These are phyloP conservation scores for Yamadazyma akitaensis DNA, from an alignment of 805 yeast species.

Conservation along the genomic window DNA sequence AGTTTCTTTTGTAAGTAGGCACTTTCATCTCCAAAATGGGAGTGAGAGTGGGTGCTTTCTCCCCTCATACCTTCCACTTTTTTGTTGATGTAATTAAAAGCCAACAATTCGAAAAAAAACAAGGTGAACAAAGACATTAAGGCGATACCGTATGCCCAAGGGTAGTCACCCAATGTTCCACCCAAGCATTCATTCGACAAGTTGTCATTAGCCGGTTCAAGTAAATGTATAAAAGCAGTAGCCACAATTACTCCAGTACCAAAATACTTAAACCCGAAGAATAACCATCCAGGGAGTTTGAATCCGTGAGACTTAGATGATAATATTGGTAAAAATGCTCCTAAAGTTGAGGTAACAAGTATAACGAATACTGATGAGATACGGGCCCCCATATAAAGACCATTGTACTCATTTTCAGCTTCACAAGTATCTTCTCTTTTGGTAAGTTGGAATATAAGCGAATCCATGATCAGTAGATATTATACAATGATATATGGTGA, in stretches of 20 bases:
- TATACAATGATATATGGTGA: not conserved
- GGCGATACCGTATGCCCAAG: slow-evolving; percentile 53
- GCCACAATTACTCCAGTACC: slow-evolving; percentile 85
- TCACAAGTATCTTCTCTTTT: slow-evolving; percentile 34
- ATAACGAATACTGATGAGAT: slow-evolving; percentile 65
- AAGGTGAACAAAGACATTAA: slow-evolving; percentile 49
- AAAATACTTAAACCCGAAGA: slow-evolving; percentile 68
- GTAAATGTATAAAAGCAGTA: slow-evolving; percentile 73
- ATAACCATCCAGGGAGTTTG: slow-evolving; percentile 57
- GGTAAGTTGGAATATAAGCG: not conserved
- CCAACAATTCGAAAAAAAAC: slow-evolving; percentile 50
- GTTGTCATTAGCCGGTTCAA: slow-evolving; percentile 65
- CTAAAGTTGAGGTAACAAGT: slow-evolving; percentile 49
- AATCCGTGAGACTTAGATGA: slow-evolving; percentile 58
- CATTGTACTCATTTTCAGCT: slow-evolving; percentile 43
- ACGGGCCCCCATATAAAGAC: slow-evolving; percentile 43
- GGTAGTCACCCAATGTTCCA: slow-evolving; percentile 51
- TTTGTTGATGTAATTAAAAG: slow-evolving; percentile 44
- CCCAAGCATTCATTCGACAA: slow-evolving; percentile 59
- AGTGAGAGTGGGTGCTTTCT: slow-evolving; percentile 42
- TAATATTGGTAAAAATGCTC: slow-evolving; percentile 60
- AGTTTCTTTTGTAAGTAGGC: slow-evolving; percentile 24
- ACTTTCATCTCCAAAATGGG: slow-evolving; percentile 51
- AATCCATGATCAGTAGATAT: not conserved
- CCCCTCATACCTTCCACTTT: slow-evolving; percentile 19